Evolutionary conservation across 805 yeast genomes (phyloP).

Genomic region (Candida vartiovaarae): DNA sequence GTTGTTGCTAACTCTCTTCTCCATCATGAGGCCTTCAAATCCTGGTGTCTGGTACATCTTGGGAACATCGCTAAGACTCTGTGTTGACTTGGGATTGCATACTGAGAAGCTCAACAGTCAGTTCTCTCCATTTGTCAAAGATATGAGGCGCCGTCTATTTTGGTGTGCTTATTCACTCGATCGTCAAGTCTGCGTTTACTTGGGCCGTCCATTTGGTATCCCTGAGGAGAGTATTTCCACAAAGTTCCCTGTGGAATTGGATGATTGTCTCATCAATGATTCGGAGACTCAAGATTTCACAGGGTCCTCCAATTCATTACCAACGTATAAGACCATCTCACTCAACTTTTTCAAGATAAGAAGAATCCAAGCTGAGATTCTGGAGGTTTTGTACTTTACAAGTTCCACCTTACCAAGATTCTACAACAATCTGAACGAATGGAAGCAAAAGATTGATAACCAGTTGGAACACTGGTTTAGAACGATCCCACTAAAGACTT

Average conservation of each 20-base stretch:
- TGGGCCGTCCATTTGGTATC: constrained; percentile 84
- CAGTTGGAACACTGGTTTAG: constrained; percentile 59
- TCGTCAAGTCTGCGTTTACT: constrained; percentile 76
- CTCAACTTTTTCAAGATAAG: constrained; percentile 63
- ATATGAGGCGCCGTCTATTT: constrained; percentile 67
- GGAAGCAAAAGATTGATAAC: constrained; percentile 50
- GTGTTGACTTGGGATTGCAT: constrained; percentile 82
- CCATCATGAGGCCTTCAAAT: constrained; percentile 80
- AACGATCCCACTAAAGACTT: constrained; percentile 44
- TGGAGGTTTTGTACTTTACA: constrained; percentile 60
- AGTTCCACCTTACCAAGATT: constrained; percentile 63
- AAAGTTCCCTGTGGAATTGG: constrained; percentile 64
- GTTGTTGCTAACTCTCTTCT: constrained; percentile 58
- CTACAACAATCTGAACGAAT: constrained; percentile 44
- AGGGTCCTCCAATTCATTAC: constrained; percentile 29
- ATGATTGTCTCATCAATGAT: constrained; percentile 55
- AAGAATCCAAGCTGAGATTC: constrained; percentile 70
- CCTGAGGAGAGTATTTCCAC: constrained; percentile 75
- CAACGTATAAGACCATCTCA: constrained; percentile 65
- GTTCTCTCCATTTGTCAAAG: constrained; percentile 51
- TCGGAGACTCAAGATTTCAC: constrained; percentile 35
- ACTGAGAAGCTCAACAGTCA: constrained; percentile 43
- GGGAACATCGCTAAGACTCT: constrained; percentile 71
- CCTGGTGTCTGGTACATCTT: constrained; percentile 93
- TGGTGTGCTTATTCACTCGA: constrained; percentile 90